Conservation (phyloP, 83 land plant species). For the Diphasiastrum complanatum region DNA sequence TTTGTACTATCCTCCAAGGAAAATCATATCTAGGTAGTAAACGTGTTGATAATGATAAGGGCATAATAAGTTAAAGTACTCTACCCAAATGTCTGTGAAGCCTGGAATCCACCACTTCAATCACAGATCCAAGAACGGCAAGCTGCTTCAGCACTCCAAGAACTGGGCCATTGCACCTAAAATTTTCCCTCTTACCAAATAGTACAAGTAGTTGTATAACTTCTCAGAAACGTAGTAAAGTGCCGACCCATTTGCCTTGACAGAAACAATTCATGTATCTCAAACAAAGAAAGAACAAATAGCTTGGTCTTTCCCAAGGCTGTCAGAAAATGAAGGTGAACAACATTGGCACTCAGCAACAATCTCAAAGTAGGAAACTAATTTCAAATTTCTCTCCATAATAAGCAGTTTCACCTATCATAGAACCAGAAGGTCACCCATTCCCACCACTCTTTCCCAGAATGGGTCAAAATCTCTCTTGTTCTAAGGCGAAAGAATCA, state of each 20-base stretch:
- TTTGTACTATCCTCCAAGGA: background rate
- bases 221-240: background rate
- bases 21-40: background rate
- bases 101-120: constrained; percentile 34
- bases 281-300: too few relatives aligned
- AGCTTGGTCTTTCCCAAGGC: too few relatives aligned
- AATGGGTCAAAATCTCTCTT: too few relatives aligned
- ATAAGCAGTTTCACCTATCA: too few relatives aligned
- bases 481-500: too few relatives aligned
- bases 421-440: too few relatives aligned
- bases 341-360: too few relatives aligned
- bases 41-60: background rate
- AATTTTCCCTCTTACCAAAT: constrained; percentile 32
- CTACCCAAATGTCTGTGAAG: constrained; percentile 31
- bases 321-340: too few relatives aligned
- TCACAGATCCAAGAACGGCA: constrained; percentile 15
- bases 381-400: too few relatives aligned
- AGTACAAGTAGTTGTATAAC: background rate
- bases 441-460: too few relatives aligned
- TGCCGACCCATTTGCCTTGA: background rate
- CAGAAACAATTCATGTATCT: background rate
- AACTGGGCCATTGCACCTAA: constrained; percentile 30
- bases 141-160: constrained; percentile 35
- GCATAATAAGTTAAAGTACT: constrained; percentile 5
- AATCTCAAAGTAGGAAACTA: too few relatives aligned